Conservation (phyloP, 2,329 filamentous ascomycete species). For the Monilinia vaccinii-corymbosi region DNA sequence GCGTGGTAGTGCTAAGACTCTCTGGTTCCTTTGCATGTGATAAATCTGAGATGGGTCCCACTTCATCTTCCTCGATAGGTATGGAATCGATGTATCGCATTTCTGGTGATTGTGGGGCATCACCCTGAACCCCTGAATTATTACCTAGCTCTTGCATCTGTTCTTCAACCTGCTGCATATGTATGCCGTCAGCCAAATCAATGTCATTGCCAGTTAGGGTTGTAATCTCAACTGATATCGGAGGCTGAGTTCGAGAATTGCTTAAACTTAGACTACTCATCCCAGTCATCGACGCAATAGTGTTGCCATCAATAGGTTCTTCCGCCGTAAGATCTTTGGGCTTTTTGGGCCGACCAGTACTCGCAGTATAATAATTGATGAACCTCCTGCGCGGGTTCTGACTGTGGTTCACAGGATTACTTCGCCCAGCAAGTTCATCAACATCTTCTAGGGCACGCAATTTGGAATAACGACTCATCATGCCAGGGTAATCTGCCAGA, state of each 20-base stretch:
- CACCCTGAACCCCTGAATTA: slow-evolving; percentile 22
- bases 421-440: slow-evolving; percentile 40
- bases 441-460: slow-evolving; percentile 65
- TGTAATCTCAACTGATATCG: slow-evolving; percentile 35
- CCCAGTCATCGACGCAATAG: slow-evolving; percentile 15
- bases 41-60: not conserved
- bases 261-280: slow-evolving; percentile 20
- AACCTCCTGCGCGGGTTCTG: slow-evolving; percentile 57
- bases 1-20: not conserved
- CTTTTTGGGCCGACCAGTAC: slow-evolving; percentile 59
- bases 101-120: slow-evolving; percentile 18
- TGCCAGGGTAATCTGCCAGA: slow-evolving; percentile 64
- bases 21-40: not conserved
- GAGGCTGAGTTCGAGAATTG: slow-evolving; percentile 12
- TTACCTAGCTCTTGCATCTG: slow-evolving; percentile 24
- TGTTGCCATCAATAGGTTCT: slow-evolving; percentile 15
- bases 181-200: slow-evolving; percentile 31
- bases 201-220: not conserved
- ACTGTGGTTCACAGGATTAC: slow-evolving; percentile 17
- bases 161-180: slow-evolving; percentile 26
- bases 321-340: slow-evolving; percentile 28
- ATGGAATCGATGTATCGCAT: slow-evolving; percentile 34
- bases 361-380: slow-evolving; percentile 85
- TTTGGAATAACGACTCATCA: slow-evolving; percentile 60
- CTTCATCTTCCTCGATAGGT: slow-evolving; percentile 30